Percentiles rank a stretch among this genome's conserved stretches.
Conservation (phyloP, 225 moss, liverwort and hornwort species). For the Anthoceros angustus region DNA sequence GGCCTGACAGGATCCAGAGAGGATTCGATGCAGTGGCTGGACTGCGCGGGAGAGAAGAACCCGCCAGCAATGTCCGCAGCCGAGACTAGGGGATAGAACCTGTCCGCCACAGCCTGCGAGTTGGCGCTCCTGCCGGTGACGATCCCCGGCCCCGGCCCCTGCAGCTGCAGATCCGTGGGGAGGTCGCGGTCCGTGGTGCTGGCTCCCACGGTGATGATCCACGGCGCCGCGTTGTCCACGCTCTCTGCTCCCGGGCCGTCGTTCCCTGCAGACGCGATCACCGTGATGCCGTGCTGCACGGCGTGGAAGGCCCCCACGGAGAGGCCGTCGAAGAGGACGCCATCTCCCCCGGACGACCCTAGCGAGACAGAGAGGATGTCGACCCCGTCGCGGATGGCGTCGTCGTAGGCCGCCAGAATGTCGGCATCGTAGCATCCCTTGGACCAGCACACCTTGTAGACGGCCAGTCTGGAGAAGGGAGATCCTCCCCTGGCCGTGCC, state of each 20-base stretch:
- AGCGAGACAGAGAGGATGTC: constrained; percentile 53
- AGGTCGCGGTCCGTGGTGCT: constrained; percentile 44
- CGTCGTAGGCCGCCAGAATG: constrained; percentile 52
- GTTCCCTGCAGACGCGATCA: constrained; percentile 48
- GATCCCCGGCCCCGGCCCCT: constrained; percentile 5
- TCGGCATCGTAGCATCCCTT: constrained; percentile 42
- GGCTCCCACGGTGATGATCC: constrained; percentile 64
- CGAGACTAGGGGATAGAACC: neutral
- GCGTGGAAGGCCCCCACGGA: constrained; percentile 62
- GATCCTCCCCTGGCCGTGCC: constrained; percentile 62
- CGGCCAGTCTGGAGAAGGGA: constrained; percentile 40
- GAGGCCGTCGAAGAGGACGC: constrained; percentile 35
- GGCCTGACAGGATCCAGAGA: constrained; percentile 9
- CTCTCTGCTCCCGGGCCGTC: constrained; percentile 25
- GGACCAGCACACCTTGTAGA: constrained; percentile 60
- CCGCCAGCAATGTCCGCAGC: neutral
- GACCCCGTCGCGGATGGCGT: constrained; percentile 49
- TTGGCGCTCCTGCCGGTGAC: neutral
- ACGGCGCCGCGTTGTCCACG: constrained; percentile 41
- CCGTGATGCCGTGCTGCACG: constrained; percentile 36
- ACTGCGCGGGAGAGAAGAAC: neutral
- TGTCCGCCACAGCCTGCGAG: neutral
- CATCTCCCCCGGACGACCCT: constrained; percentile 17
- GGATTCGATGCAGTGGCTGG: neutral
- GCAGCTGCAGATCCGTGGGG: constrained; percentile 15